Conservation (phyloP, 164 flowering plant genomes). For the Pachysandra terminalis region DNA sequence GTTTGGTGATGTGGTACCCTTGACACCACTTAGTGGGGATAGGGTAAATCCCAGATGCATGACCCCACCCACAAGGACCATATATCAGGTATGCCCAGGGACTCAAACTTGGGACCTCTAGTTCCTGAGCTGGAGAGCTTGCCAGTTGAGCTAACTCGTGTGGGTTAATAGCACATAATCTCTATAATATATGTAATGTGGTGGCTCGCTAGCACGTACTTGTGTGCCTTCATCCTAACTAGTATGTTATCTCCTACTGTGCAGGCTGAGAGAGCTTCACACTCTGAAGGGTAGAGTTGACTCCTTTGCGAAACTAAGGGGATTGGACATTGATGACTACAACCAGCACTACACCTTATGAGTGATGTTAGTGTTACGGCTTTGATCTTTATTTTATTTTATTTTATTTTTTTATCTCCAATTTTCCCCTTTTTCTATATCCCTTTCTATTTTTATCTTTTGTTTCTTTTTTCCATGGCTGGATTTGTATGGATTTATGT, state of each 20-base stretch:
- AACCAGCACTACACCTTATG: constrained; percentile 59
- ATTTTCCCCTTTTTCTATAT: background rate
- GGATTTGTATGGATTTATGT: too few relatives aligned
- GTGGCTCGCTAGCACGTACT: background rate
- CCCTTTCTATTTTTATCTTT: too few relatives aligned
- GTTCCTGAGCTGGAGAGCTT: too few relatives aligned
- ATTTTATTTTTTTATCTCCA: background rate
- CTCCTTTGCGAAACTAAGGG: constrained; percentile 57
- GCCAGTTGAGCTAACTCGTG: too few relatives aligned
- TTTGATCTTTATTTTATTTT: background rate
- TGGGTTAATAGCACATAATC: background rate
- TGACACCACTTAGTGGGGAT: too few relatives aligned
- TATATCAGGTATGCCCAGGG: too few relatives aligned
- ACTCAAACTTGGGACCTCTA: too few relatives aligned
- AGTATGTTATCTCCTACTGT: background rate
- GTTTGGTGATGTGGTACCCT: too few relatives aligned
- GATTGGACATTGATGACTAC: constrained; percentile 51
- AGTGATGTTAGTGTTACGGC: background rate
- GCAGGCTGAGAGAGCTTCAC: constrained; percentile 67
- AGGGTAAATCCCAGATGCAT: too few relatives aligned
- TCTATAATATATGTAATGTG: too few relatives aligned
- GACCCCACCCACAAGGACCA: too few relatives aligned
- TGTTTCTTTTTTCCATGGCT: too few relatives aligned
- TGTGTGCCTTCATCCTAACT: background rate
- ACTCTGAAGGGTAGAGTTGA: constrained; percentile 73